Evolutionary conservation across 225 moss, liverwort and hornwort species (phyloP), one percentile per base, ranked within the genome.

Genomic region (Physcomitrium patens): DNA sequence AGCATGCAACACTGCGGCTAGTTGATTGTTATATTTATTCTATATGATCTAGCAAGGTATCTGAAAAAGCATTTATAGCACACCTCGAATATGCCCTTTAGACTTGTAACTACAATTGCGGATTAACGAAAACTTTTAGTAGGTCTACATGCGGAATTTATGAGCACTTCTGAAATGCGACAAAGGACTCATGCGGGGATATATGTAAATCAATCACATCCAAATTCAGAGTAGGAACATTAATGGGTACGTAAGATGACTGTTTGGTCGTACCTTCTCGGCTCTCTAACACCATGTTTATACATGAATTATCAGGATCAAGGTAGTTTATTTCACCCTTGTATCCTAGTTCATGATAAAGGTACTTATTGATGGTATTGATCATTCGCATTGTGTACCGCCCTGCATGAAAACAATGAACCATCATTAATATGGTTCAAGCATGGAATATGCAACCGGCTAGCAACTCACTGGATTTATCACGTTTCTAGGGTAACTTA

Each of bases 331-430:
- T 76, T 17, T 86, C 81, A 84, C n/a, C 89, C 78, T 84, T 86
- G 48, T 62, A 89, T 53, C 81, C 76, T 54, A 82, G 69, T 43
- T 75, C 81, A 68, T n/a, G 72, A 70, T 80, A 89, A 19, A 86
- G 81, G 55, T 78, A 82, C 55, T 82, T 86, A 31, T 89, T 89
- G 66, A 89, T 84, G 12, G 79, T 52, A 17, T 86, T 89, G 68
- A 86, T 86, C 89, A 89, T 89, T 47, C 89, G 84, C 86, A 86
- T 86, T 19, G 89, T 86, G 19, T 89, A 89, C 26, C 89, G 84
- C 82, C 86, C 89, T 89, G 84, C 84, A 69, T 68, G n/a, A 44
- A 67, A 68, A 72, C 31, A 31, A 31, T 5, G 31, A 31, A 31
- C 31, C 31, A 31, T 31, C 31, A 63, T 57, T 20, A 69, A 45